Base-by-base conservation (phyloP, 75 land plant genomes). In the Selaginella tamariscina region DNA sequence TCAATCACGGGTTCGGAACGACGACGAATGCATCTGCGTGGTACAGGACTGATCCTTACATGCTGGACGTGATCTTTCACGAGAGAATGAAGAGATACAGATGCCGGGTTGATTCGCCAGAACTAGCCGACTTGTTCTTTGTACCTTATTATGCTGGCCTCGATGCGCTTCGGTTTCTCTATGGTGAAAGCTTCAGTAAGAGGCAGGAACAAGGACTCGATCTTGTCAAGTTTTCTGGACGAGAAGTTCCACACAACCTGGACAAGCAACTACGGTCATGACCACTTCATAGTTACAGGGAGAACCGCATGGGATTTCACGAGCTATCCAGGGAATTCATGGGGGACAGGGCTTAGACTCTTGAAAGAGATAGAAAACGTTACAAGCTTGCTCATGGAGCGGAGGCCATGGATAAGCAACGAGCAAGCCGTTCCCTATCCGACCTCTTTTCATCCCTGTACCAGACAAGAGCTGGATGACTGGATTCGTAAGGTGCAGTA, bases 281-380 rank as follows among this genome's bases (percentile, higher is more conserved):
- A 87, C 54, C 91, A 86, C 60, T 88, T 91, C 68, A 56, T 85
- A 57, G 82, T 85, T 0, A 68, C 84, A 67, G 86, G 88, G 0
- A 56, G 96, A 11, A 67, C 80, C 2, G 83, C 96, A 0, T 88
- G 92, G 88, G 96, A 88, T 20, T 83, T 85, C 70, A 60, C 78
- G 0, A 28, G 56, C 18, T 20, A 27, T 33, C 31, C 26, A 32
- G 79, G 79, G 5, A 75, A 74, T 11, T 9, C 65, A 11, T 89
- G 91, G 87, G 96, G 96, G 13, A 85, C 88, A 11, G 75, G 84
- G 1, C 67, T 90, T 31, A 70, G 85, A 0, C 69, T 68, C 21
- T 32, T 80, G 30, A 82, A 83, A 1, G 80, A 77, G 55, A 62
- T 82, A 60, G 5, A 32, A 68, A 87, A 84, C 59, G 78, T 87